These are phyloP conservation scores for Scortechinia acanthostroma DNA, from an alignment of 2,329 filamentous ascomycete species.

Conservation along the genomic window DNA sequence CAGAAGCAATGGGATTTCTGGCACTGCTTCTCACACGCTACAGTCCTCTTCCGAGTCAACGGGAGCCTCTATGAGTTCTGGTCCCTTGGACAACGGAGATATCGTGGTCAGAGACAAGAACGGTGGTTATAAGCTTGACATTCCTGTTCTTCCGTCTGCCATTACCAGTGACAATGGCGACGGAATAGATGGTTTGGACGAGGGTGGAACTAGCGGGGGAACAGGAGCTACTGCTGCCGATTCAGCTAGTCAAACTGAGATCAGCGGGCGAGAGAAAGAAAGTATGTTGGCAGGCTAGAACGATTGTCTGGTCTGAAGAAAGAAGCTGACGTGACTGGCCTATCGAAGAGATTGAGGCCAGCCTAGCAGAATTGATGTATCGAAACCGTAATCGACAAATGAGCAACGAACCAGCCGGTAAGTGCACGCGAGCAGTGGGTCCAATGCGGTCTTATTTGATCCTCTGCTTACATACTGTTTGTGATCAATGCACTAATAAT, in stretches of 20 bases:
- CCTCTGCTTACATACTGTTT: neutral
- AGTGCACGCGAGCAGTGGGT: neutral
- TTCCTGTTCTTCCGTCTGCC: neutral
- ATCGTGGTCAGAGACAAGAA: slow-evolving; percentile 1
- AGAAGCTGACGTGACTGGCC: neutral
- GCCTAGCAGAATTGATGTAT: neutral
- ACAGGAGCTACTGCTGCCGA: neutral
- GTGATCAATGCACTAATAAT: neutral
- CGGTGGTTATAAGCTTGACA: neutral
- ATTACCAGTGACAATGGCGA: neutral
- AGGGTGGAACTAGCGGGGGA: neutral
- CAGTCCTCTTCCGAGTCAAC: neutral
- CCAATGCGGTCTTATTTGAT: neutral
- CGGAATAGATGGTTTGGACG: neutral
- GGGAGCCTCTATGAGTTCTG: neutral
- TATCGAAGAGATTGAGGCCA: neutral
- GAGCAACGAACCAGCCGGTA: slow-evolving; percentile 1
- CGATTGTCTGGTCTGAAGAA: neutral
- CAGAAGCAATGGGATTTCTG: too few relatives aligned
- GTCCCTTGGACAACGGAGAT: neutral
- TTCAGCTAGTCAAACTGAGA: neutral
- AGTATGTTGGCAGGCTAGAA: neutral
- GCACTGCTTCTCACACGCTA: too few relatives aligned
- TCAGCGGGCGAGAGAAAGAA: neutral
- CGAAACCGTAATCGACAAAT: neutral